Evolutionary conservation across 345 rosid genomes (phyloP), one percentile per base, ranked within the genome.

Genomic region (Eucalyptus microcorys): DNA sequence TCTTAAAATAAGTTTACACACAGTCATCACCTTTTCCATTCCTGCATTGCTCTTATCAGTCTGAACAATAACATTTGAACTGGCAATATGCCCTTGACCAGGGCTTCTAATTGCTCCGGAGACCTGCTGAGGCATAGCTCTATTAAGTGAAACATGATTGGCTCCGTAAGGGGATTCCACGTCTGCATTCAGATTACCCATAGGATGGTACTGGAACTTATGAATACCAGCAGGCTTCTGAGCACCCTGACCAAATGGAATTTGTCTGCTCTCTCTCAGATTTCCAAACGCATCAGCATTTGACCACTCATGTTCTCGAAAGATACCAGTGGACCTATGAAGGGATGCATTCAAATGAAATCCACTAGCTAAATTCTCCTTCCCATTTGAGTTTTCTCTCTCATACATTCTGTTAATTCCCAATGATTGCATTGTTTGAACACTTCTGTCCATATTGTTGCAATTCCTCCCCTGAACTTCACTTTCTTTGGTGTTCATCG

Each of bases 121-220:
- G 90, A 92, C 89, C 88, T 91, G 94, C 79, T 89, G 94, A 50
- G 66, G 61, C 30, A 42, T 85, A 53, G 91, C 50, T 86, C 88
- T 93, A 84, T 89, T 55, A 90, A 89, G 93, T 71, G 93, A 40
- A 87, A 84, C 88, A 22, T 59, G 87, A 88, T 92, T 92, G 86
- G 90, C 87, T 89, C 92, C 94, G 86, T 86, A 86, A 68, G 93
- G 91, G 89, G 93, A 89, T 84, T 94, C 96, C 49, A 90, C 53
- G 88, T 92, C 95, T 88, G 87, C 91, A 91, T 93, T 96, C 88
- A 94, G 87, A 94, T 95, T 93, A 76, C 99, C 99, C 97, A 95
- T 96, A 27, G 99, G 99, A 93, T 96, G 99, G 91, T 94, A 96
- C 90, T 96, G 97, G 93, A 97, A 96, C 91, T 92, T 97, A 89